Evolutionary conservation across 345 rosid genomes (phyloP).

Genomic region (Syzygium grande): DNA sequence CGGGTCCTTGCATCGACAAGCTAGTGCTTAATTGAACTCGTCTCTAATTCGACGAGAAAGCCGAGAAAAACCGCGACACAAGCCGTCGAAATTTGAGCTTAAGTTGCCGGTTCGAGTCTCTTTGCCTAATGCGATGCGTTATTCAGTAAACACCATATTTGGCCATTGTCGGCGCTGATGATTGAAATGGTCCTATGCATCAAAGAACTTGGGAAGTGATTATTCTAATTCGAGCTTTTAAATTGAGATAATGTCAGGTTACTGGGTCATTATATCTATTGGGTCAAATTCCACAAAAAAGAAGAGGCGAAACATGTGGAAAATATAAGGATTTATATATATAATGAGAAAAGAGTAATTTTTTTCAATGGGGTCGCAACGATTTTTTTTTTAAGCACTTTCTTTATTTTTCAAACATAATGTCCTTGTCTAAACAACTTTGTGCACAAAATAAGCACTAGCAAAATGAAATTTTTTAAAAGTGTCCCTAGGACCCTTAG

Average conservation of each 20-base stretch:
- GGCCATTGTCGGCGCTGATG: not conserved
- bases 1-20: not conserved
- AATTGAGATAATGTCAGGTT: not conserved
- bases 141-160: not conserved
- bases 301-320: not conserved
- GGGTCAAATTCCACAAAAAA: not conserved
- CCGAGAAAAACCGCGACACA: not conserved
- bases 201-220: not conserved
- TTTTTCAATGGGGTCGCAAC: not conserved
- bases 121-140: not conserved
- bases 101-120: not conserved
- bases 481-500: accelerated
- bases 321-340: not conserved
- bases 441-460: accelerated
- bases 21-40: too few relatives aligned
- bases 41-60: accelerated
- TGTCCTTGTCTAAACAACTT: too few relatives aligned
- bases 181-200: not conserved
- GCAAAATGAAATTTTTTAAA: accelerated
- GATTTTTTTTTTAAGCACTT: accelerated
- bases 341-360: not conserved
- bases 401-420: too few relatives aligned
- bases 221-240: not conserved
- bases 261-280: not conserved
- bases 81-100: not conserved